Base-by-base conservation (phyloP, 1,284 basidiomycete genomes). In the Pseudozyma tsukubaensis region DNA sequence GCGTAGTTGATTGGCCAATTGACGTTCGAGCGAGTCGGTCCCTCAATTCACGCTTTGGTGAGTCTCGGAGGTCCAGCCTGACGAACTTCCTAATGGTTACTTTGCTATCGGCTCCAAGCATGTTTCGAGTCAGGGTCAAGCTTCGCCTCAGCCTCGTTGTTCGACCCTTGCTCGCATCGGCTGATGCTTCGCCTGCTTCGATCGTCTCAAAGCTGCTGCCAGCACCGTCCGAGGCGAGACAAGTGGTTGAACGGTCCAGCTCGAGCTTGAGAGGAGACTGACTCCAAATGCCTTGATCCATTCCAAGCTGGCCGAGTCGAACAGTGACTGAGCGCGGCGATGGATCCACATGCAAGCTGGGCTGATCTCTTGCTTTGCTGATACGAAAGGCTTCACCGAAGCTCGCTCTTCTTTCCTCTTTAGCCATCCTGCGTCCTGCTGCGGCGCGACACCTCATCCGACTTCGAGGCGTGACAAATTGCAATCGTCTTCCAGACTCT, bases 261-360 rank as follows among this genome's bases (percentile, higher is more conserved):
- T 36, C 34, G 10, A 66, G 63, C 12, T 58, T 50, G 43, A 67
- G 13, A 0, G 69, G 69, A 1, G 69, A 72, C 4, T 21, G 44
- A 32, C 29, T 35, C 69, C 69, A 72, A 32, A 72, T 62, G 21
- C 69, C 69, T 34, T 58, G 55, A 34, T 72, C 43, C 56, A 72
- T 57, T 13, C 69, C 69, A 5, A 72, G 42, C 37, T 72, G 55
- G 9, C 35, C n/a, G 11, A 65, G 53, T 4, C 55, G 62, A 1
- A 19, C 49, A 18, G 36, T 50, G 6, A 21, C 10, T 29, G 57
- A 70, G 9, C 44, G 13, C 0, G 67, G 61, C 3, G 67, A 70
- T 1, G 60, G 61, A 2, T 44, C 42, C 2, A 47, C 44, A 14
- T 9, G 21, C 2, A 29, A 14, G 3, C 37, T 18, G 3, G 32